phyloP scores from a whole-genome alignment of 225 moss, liverwort and hornwort species.

The Physcomitrium patens region DNA sequence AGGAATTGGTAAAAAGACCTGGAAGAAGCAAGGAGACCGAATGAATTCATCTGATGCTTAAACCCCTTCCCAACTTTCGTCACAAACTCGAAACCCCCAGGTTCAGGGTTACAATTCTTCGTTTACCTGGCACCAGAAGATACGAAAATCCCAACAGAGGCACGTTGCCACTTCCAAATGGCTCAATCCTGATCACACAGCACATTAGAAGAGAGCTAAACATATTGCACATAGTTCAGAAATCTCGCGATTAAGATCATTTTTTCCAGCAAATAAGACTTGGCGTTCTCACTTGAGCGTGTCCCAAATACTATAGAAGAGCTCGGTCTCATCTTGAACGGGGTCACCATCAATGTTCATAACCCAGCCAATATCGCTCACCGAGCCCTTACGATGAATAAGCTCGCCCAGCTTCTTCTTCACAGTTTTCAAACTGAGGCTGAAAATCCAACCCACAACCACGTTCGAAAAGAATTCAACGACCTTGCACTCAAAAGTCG shows the following conservation, averaged over 20 bases:
- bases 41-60: not conserved
- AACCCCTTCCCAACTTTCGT: not conserved
- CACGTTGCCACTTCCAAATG: constrained; percentile 13
- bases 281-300: constrained; percentile 36
- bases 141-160: constrained; percentile 51
- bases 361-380: constrained; percentile 81
- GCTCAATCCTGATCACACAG: constrained; percentile 33
- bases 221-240: not conserved
- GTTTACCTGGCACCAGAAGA: constrained; percentile 77
- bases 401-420: constrained; percentile 40
- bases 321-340: constrained; percentile 72
- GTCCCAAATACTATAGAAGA: constrained; percentile 60
- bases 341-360: constrained; percentile 46
- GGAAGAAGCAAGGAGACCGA: constrained; percentile 15
- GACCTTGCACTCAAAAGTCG: not conserved
- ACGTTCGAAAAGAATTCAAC: not conserved
- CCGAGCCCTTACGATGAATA: constrained; percentile 43
- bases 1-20: constrained; percentile 93
- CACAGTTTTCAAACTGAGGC: constrained; percentile 34
- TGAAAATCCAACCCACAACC: constrained; percentile 16
- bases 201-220: constrained; percentile 2
- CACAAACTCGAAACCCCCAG: constrained; percentile 1
- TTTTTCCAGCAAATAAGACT: not conserved
- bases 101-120: not conserved
- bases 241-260: not conserved